Evolutionary conservation across 2,329 filamentous ascomycete genomes (phyloP).

Genomic region (Calonectria pteridis): DNA sequence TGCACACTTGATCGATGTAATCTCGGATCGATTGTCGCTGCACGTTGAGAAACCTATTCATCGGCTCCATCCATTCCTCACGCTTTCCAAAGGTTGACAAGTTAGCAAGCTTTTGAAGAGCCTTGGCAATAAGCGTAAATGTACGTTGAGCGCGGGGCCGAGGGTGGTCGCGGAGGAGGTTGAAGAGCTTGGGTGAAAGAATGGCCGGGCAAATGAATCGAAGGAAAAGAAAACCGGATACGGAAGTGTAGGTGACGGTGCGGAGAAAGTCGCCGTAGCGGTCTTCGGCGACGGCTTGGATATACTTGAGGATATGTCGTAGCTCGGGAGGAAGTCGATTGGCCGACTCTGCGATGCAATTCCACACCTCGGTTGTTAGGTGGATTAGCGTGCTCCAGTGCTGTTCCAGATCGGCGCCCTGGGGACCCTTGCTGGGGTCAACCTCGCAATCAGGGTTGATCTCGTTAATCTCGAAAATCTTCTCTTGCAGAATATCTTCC

Average conservation of each 20-base stretch:
- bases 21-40: conserved; percentile 86
- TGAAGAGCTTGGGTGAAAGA: conserved; percentile 93
- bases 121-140: conserved; percentile 92
- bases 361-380: conserved; percentile 87
- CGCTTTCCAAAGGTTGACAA: conserved; percentile 93
- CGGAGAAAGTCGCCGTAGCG: conserved; percentile 93
- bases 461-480: conserved; percentile 89
- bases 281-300: conserved; percentile 92
- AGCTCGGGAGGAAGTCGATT: conserved; percentile 83
- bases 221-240: conserved; percentile 94
- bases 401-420: conserved; percentile 78
- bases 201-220: conserved; percentile 98
- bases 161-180: conserved; percentile 85
- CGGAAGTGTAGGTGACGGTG: conserved; percentile 91
- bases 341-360: conserved; percentile 81
- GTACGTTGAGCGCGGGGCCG: conserved; percentile 86
- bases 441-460: conserved; percentile 94
- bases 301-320: conserved; percentile 88
- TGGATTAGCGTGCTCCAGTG: conserved; percentile 86
- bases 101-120: conserved; percentile 90
- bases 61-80: conserved; percentile 99
- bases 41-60: conserved; percentile 87
- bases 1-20: conserved; percentile 89
- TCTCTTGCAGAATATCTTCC: conserved; percentile 86
- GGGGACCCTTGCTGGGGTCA: conserved; percentile 81